phyloP scores from a whole-genome alignment of 352 stramenopile genomes.

The Phytophthora ramorum region DNA sequence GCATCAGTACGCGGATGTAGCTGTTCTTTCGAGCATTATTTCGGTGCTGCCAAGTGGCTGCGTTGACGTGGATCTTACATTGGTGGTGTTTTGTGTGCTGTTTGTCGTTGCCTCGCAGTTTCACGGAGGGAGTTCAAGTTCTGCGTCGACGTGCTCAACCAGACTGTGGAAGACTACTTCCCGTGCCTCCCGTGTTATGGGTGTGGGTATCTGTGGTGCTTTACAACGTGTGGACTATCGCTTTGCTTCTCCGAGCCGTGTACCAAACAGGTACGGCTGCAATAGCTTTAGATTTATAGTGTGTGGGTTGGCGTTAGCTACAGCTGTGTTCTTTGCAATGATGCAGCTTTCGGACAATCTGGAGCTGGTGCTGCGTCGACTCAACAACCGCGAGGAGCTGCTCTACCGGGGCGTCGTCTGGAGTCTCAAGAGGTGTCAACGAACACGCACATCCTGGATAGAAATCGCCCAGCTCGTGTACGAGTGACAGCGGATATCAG shows the following conservation, averaged over 20 bases:
- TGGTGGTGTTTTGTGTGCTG: conserved; percentile 6
- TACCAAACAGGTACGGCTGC: conserved; percentile 59
- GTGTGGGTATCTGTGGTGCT: conserved; percentile 73
- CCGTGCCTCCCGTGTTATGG: conserved; percentile 76
- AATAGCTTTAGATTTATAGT: neutral
- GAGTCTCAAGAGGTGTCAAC: conserved; percentile 54
- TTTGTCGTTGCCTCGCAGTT: conserved; percentile 40
- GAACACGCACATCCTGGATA: conserved; percentile 68
- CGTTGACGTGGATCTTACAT: conserved; percentile 1
- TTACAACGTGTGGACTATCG: conserved; percentile 66
- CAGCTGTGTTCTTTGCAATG: neutral
- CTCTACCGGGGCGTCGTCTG: conserved; percentile 74
- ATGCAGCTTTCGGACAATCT: conserved; percentile 68
- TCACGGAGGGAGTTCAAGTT: conserved; percentile 80
- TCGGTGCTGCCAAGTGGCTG: neutral
- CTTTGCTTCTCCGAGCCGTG: conserved; percentile 68
- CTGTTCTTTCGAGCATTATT: neutral
- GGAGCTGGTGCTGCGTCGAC: conserved; percentile 60
- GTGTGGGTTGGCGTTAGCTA: neutral
- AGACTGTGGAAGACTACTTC: conserved; percentile 78
- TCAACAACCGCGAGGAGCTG: conserved; percentile 79
- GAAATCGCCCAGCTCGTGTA: conserved; percentile 78
- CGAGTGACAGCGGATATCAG: conserved; percentile 36
- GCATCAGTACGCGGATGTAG: conserved; percentile 53
- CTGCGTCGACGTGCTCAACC: conserved; percentile 79